Percentiles rank a stretch among this genome's conserved stretches.
Evolutionary conservation across 2,329 filamentous ascomycete genomes (phyloP).

Genomic region (Colletotrichum chrysophilum): DNA sequence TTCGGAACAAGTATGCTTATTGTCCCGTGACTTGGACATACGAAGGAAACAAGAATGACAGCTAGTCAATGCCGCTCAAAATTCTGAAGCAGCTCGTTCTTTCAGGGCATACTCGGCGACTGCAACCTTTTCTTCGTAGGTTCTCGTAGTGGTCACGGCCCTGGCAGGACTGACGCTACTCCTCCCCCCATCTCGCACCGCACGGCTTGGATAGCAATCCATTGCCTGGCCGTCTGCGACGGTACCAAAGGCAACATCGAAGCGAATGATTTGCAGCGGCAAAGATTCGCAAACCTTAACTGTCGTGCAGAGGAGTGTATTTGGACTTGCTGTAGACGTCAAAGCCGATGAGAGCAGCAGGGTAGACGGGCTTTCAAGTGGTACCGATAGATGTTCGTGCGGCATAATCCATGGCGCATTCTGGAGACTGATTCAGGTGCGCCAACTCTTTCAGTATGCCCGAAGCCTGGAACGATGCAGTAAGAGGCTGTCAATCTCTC

Average conservation of each 20-base stretch:
- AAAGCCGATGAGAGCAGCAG: not conserved
- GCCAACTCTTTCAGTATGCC: not conserved
- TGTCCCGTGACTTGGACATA: not conserved
- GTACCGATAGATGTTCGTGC: not conserved
- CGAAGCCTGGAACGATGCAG: not conserved
- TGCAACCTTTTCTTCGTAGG: not conserved
- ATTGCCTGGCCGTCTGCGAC: not conserved
- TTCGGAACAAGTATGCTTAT: not conserved
- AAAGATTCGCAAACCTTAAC: not conserved
- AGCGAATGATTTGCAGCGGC: not conserved
- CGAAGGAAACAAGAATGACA: not conserved
- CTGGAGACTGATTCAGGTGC: not conserved
- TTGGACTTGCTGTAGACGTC: not conserved
- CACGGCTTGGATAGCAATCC: not conserved
- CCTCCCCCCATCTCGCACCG: not conserved
- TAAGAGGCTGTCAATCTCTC: not conserved
- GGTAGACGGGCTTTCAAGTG: not conserved
- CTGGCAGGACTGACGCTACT: not conserved
- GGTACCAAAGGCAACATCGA: fast-evolving
- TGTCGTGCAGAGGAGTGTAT: fast-evolving
- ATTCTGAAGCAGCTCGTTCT: fast-evolving
- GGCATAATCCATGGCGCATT: not conserved
- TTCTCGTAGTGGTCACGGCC: not conserved
- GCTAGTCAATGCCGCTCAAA: not conserved
- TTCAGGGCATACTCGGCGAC: not conserved